phyloP scores from a whole-genome alignment of 345 rosid genomes.

The Sapria himalayana region DNA sequence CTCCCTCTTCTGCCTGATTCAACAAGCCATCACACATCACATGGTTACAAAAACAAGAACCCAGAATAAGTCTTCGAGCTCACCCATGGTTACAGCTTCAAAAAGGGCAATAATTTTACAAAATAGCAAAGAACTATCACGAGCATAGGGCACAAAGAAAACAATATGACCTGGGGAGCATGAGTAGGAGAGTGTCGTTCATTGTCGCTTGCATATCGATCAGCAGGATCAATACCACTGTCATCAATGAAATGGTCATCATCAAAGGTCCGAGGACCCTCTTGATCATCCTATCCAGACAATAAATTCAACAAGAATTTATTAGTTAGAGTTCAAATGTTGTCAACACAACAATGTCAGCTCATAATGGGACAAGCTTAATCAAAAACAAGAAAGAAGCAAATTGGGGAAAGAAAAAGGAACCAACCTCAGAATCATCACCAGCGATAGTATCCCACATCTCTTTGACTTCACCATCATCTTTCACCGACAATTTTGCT shows the following conservation, averaged over 20 bases:
- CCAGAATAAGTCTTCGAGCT: too few relatives aligned
- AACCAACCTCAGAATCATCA: slow-evolving; percentile 58
- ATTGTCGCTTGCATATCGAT: slow-evolving; percentile 44
- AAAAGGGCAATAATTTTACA: too few relatives aligned
- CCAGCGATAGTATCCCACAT: slow-evolving; percentile 91
- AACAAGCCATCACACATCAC: too few relatives aligned
- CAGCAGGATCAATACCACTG: slow-evolving; percentile 68
- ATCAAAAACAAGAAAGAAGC: background rate
- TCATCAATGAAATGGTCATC: slow-evolving; percentile 93
- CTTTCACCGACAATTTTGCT: slow-evolving; percentile 15
- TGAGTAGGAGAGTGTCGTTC: slow-evolving; percentile 41
- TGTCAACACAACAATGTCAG: slow-evolving; percentile 5
- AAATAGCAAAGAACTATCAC: too few relatives aligned
- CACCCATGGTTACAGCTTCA: too few relatives aligned
- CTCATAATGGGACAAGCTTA: background rate
- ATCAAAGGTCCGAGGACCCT: slow-evolving; percentile 61
- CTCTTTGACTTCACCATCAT: slow-evolving; percentile 63
- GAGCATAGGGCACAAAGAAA: too few relatives aligned
- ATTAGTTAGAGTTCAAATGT: background rate
- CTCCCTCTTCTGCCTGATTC: slow-evolving; percentile 89
- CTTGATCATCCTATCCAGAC: slow-evolving; percentile 57
- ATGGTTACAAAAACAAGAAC: too few relatives aligned
- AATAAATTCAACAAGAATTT: background rate
- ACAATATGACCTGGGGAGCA: slow-evolving; percentile 74
- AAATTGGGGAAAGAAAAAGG: background rate